Evolutionary conservation across 805 yeast species (phyloP).

Genomic region (Metschnikowia noctiluminum): DNA sequence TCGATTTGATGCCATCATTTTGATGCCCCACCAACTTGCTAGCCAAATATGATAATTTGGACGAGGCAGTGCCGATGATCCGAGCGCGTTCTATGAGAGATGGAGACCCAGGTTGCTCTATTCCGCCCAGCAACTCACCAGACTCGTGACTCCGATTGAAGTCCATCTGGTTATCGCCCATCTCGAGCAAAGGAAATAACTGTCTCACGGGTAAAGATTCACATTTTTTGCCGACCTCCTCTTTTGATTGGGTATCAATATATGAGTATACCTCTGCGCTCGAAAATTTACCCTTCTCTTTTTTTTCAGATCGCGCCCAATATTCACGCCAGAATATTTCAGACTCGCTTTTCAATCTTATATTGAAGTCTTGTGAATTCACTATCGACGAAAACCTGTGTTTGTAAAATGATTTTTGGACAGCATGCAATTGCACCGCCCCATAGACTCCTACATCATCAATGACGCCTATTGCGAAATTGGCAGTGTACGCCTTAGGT

Average conservation of each 20-base stretch:
- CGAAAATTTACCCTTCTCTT: conserved; percentile 35
- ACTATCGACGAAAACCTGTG: conserved; percentile 42
- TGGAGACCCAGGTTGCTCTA: not conserved
- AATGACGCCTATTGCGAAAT: conserved; percentile 42
- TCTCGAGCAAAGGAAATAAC: not conserved
- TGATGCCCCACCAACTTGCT: conserved; percentile 55
- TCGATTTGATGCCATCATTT: conserved; percentile 44
- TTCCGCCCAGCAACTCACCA: not conserved
- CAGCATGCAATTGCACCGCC: conserved; percentile 52
- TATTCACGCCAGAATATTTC: conserved; percentile 51
- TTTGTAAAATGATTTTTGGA: conserved; percentile 53
- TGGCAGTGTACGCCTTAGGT: conserved; percentile 37
- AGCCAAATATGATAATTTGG: conserved; percentile 59
- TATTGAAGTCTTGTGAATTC: conserved; percentile 25
- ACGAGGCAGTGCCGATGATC: conserved; percentile 60
- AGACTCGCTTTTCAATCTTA: conserved; percentile 32
- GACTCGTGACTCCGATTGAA: not conserved
- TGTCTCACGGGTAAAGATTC: too few species aligned
- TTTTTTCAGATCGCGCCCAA: conserved; percentile 43
- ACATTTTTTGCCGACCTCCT: not conserved
- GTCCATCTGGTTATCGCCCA: not conserved
- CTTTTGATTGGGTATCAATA: not conserved
- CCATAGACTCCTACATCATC: conserved; percentile 47
- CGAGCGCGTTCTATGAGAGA: conserved; percentile 24
- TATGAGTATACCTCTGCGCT: conserved; percentile 27